Evolutionary conservation across 495 filamentous ascomycete genomes (phyloP), one percentile per base, ranked within the genome.

Genomic region (Geopyxis carbonaria): DNA sequence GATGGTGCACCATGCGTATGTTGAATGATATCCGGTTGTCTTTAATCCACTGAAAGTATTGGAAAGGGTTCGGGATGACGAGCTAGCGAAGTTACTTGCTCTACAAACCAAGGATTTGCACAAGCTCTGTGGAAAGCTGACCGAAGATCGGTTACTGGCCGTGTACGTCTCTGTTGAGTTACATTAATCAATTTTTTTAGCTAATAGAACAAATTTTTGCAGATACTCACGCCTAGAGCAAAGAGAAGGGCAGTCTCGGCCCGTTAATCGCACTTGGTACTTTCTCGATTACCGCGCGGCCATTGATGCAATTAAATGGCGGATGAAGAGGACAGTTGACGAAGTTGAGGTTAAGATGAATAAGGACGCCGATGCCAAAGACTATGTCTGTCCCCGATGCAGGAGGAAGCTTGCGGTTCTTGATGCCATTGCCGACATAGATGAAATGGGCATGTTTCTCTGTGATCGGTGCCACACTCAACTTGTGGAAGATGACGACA

Each of bases 261-360:
- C 83, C 2, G 71, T 78, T 30, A 80, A 76, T 52, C 73, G 80
- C 30, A 92, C 86, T 36, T 94, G 93, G 64, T 99, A 91, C 61
- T 99, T 80, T 61, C 82, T 99, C 61, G 83, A 93, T 53, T 84
- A 89, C 50, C 83, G 87, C 38, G 80, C 79, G 25, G 80, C 85
- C 40, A 79, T 99, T 57, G 89, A 99, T 59, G 85, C 84, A 10
- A 85, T 93, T 64, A 99, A 99, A 53, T 99, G 78, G 64, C 77
- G 81, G 46, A 75, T 93, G 38, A 82, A 83, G 56, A 71, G 72
- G 34, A 64, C 93, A 42, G 82, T 82, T 38, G 78, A 83, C 54
- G 73, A 72, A 15, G 83, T 95, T 45, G 83, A 93, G 55, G 68
- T 71, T 10, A 75, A 78, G 42, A 78, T 80, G 40, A 75, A 76